Evolutionary conservation across 805 yeast species (phyloP).

Genomic region (Yamadazyma kitorensis): DNA sequence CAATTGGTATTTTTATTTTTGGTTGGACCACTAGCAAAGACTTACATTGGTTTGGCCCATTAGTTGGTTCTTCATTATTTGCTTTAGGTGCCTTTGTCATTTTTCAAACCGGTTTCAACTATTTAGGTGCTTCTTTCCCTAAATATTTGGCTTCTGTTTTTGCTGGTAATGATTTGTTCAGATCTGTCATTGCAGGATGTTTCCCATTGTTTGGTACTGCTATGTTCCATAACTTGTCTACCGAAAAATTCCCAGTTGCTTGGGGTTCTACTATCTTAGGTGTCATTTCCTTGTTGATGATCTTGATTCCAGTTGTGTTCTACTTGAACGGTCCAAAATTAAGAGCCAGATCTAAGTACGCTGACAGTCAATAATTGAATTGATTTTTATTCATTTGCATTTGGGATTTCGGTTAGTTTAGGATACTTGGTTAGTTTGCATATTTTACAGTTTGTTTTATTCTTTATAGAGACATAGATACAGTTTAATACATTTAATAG

Average conservation of each 20-base stretch:
- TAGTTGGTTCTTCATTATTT: slow-evolving; percentile 42
- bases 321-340: slow-evolving; percentile 40
- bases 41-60: slow-evolving; percentile 50
- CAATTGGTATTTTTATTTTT: slow-evolving; percentile 43
- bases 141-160: slow-evolving; percentile 55
- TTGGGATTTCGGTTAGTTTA: no score
- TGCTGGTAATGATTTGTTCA: slow-evolving; percentile 53
- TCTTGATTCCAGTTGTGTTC: slow-evolving; percentile 46
- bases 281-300: slow-evolving; percentile 40
- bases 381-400: no score
- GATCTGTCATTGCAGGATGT: slow-evolving; percentile 50
- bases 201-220: slow-evolving; percentile 65
- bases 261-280: slow-evolving; percentile 56
- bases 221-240: slow-evolving; percentile 52
- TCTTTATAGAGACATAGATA: no score
- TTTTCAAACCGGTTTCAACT: slow-evolving; percentile 53
- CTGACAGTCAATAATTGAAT: no score
- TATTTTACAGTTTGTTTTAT: no score
- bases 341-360: slow-evolving; percentile 29
- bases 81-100: slow-evolving; percentile 39
- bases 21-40: slow-evolving; percentile 46
- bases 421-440: no score
- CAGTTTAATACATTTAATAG: no score
- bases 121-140: slow-evolving; percentile 47
- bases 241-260: slow-evolving; percentile 51